Evolutionary conservation across 179 eudicot genomes (phyloP).

Genomic region (Silene coronaria): DNA sequence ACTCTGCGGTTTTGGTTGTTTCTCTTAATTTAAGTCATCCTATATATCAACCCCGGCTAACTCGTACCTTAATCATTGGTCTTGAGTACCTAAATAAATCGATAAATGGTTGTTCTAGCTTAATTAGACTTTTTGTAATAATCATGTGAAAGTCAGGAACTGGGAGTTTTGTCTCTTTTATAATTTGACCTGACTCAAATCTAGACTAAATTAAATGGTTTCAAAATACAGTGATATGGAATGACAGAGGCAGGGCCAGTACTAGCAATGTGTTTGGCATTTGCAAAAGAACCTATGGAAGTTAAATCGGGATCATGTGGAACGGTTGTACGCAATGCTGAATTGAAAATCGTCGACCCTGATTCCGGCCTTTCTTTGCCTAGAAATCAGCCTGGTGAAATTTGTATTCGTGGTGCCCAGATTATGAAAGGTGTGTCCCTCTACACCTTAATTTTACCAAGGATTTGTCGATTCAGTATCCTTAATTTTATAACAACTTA

Average conservation of each 20-base stretch:
- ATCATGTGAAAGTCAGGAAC: too few species aligned
- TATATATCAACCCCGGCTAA: too few species aligned
- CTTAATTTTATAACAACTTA: too few species aligned
- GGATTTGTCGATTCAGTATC: too few species aligned
- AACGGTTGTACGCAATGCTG: slow-evolving; percentile 82
- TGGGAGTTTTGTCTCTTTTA: too few species aligned
- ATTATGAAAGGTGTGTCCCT: slow-evolving; percentile 76
- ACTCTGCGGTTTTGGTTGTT: too few species aligned
- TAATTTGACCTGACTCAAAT: not conserved
- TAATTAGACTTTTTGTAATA: too few species aligned
- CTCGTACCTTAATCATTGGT: too few species aligned
- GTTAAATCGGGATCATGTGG: slow-evolving; percentile 95
- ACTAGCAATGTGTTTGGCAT: slow-evolving; percentile 80
- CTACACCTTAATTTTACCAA: not conserved
- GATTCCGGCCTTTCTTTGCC: slow-evolving; percentile 59
- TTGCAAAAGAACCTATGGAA: slow-evolving; percentile 82
- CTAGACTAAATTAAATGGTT: not conserved
- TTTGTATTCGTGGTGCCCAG: slow-evolving; percentile 84
- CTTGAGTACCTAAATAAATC: too few species aligned
- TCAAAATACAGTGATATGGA: slow-evolving; percentile 65
- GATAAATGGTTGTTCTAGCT: too few species aligned
- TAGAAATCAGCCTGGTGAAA: slow-evolving; percentile 72
- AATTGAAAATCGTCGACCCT: slow-evolving; percentile 81
- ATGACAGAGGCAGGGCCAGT: slow-evolving; percentile 99
- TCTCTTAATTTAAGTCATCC: too few species aligned